These are phyloP conservation scores for Eucalyptus cloeziana DNA, from an alignment of 345 rosid species.

Conservation along the genomic window DNA sequence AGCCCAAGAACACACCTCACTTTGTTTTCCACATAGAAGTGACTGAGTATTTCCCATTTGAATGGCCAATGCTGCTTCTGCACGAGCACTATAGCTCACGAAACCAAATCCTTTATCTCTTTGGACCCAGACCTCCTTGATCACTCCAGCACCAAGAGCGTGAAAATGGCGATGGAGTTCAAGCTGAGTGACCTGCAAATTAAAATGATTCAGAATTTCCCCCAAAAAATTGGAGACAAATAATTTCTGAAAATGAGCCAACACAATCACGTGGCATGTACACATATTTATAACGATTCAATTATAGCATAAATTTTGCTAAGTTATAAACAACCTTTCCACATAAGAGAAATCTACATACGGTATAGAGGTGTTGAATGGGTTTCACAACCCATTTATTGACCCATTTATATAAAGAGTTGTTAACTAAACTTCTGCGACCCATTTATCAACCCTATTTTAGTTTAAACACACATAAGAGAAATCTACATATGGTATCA, in stretches of 20 bases:
- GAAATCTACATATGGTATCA: background rate
- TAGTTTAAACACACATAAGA: fast-evolving
- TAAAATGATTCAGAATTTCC: background rate
- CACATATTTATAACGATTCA: background rate
- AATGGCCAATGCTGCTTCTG: constrained; percentile 87
- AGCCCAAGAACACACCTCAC: constrained; percentile 38
- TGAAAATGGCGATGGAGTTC: constrained; percentile 92
- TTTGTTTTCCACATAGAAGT: constrained; percentile 66
- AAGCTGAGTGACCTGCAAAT: constrained; percentile 64
- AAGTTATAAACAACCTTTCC: background rate
- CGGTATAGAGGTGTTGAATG: too few relatives aligned
- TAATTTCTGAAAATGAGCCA: background rate
- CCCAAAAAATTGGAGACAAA: background rate
- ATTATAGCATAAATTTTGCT: background rate
- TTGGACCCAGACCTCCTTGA: constrained; percentile 91
- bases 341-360: too few relatives aligned
- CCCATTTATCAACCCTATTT: too few relatives aligned
- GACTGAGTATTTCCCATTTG: constrained; percentile 85
- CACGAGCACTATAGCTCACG: constrained; percentile 73
- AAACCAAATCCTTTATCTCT: constrained; percentile 95
- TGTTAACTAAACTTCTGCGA: fast-evolving
- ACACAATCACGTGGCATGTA: background rate
- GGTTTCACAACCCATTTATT: too few relatives aligned
- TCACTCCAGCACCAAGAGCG: constrained; percentile 74
- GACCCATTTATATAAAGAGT: too few relatives aligned